These are phyloP conservation scores for Hordeum vulgare DNA, from an alignment of 176 grass and related monocot genomes.

Conservation along the genomic window MorexV3_pseudomolecules_assembly NC_058521.1:55048640-55049139, in stretches of 20 bases:
- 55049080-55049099: conserved; percentile 51
- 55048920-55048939: conserved; percentile 24
- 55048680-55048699: conserved; percentile 29
- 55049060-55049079: conserved; percentile 66
- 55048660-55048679: conserved; percentile 55
- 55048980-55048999: conserved; percentile 61
- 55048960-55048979: conserved; percentile 66
- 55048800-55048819: conserved; percentile 49
- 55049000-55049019: conserved; percentile 74
- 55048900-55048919: conserved; percentile 32
- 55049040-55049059: conserved; percentile 75
- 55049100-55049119: conserved; percentile 64
- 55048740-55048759: conserved; percentile 41
- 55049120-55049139: conserved; percentile 20
- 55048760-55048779: conserved; percentile 49
- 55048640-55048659: conserved; percentile 29
- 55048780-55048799: conserved; percentile 54
- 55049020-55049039: conserved; percentile 81
- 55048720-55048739: conserved; percentile 47
- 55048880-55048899: conserved; percentile 29
- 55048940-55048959: conserved; percentile 56
- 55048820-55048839: conserved; percentile 48
- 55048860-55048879: conserved; percentile 52
- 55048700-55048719: conserved; percentile 35
- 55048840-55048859: conserved; percentile 26